phyloP scores from a whole-genome alignment of 2,329 filamentous ascomycete genomes.

The Trematosphaeria pertusa region DNA sequence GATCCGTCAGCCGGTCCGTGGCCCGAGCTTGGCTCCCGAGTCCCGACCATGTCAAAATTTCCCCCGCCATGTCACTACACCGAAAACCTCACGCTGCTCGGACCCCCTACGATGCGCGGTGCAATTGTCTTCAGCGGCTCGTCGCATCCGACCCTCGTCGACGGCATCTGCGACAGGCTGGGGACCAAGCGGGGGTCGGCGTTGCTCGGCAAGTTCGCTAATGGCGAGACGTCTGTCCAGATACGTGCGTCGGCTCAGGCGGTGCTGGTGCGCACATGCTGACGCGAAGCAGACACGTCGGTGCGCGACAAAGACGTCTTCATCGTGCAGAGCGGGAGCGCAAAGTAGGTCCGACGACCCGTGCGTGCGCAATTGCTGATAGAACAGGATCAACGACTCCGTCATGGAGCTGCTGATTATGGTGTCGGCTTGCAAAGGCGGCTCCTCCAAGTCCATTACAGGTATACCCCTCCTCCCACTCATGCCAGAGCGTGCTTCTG shows the following conservation, averaged over 20 bases:
- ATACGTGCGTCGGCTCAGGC: constrained; percentile 57
- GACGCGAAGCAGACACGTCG: constrained; percentile 58
- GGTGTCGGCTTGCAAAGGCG: constrained; percentile 98
- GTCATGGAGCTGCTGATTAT: constrained; percentile 99
- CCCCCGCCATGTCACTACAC: constrained; percentile 29
- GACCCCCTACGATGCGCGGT: constrained; percentile 63
- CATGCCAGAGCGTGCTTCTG: not conserved
- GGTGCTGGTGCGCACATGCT: constrained; percentile 18
- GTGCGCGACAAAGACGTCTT: constrained; percentile 99
- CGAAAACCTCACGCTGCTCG: constrained; percentile 39
- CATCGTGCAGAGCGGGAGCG: constrained; percentile 95
- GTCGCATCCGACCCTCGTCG: constrained; percentile 69
- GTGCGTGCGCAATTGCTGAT: constrained; percentile 27
- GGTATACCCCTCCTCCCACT: constrained; percentile 63
- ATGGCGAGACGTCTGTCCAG: constrained; percentile 73
- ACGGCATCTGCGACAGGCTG: constrained; percentile 70
- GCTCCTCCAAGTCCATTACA: constrained; percentile 94
- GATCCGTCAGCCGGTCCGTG: too few species aligned
- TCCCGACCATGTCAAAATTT: constrained; percentile 22
- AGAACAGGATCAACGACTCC: constrained; percentile 83
- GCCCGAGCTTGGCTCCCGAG: too few species aligned
- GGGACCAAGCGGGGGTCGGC: constrained; percentile 66
- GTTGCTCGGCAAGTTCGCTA: constrained; percentile 70
- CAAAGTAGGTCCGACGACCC: constrained; percentile 59
- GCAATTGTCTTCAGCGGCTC: constrained; percentile 72